A percentile compares a stretch with the other conserved stretches of the same genome.
phyloP scores from a whole-genome alignment of 148 eudicot species.

The Chenopodium suecicum region DNA sequence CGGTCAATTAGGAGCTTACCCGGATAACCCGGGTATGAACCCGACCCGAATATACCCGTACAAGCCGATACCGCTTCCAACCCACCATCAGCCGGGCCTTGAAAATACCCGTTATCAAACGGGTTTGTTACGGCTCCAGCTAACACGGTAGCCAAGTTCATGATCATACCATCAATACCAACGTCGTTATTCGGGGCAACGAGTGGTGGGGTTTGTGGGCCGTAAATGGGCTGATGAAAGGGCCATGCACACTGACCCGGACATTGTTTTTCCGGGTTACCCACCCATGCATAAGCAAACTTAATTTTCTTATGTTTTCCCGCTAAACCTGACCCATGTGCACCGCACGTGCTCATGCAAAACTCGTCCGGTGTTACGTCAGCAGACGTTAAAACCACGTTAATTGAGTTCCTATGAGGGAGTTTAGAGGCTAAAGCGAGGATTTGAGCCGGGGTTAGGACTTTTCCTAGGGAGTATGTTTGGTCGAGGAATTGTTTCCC shows the following conservation, averaged over 20 bases:
- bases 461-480: conserved; percentile 34
- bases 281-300: conserved; percentile 57
- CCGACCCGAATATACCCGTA: conserved; percentile 48
- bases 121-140: conserved; percentile 61
- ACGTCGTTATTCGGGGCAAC: conserved; percentile 51
- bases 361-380: conserved; percentile 35
- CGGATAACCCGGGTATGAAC: conserved; percentile 61
- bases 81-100: conserved; percentile 43
- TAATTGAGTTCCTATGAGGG: conserved; percentile 28
- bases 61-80: conserved; percentile 59
- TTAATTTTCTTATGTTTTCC: conserved; percentile 21
- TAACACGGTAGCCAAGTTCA: conserved; percentile 50
- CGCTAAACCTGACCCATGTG: conserved; percentile 34
- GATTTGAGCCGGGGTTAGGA: conserved; percentile 19
- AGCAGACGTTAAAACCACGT: conserved; percentile 42
- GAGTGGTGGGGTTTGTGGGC: conserved; percentile 48
- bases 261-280: conserved; percentile 56
- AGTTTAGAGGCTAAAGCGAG: conserved; percentile 27
- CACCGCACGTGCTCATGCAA: conserved; percentile 44
- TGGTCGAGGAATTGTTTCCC: conserved; percentile 38
- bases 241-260: conserved; percentile 70
- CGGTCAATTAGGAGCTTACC: conserved; percentile 49
- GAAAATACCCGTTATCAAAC: conserved; percentile 56
- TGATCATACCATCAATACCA: conserved; percentile 57
- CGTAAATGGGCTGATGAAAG: conserved; percentile 56